Conservation (phyloP, 164 flowering plant genomes). For the Tetracentron sinense region DNA sequence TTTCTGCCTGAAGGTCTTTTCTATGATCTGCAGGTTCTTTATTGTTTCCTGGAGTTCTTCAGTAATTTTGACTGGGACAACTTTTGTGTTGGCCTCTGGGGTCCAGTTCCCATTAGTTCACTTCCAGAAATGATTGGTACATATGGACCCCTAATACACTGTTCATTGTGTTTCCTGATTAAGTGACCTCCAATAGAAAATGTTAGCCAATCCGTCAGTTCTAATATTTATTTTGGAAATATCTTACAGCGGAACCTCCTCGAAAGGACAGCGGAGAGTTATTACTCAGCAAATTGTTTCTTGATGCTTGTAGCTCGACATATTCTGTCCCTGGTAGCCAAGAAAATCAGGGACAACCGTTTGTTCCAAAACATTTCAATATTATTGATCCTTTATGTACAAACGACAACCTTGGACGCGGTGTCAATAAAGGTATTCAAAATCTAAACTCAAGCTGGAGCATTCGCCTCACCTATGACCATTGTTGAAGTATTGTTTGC, state of each 20-base stretch:
- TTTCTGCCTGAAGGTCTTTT: constrained; percentile 7
- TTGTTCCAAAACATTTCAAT: constrained; percentile 83
- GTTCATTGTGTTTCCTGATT: too few species aligned
- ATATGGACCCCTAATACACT: not conserved
- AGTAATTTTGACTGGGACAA: constrained; percentile 98
- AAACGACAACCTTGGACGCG: constrained; percentile 95
- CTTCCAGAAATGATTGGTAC: constrained; percentile 89
- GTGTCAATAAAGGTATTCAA: constrained; percentile 90
- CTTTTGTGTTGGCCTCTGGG: constrained; percentile 93
- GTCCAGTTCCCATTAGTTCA: constrained; percentile 81
- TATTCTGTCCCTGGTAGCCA: constrained; percentile 87
- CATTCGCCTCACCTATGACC: not conserved
- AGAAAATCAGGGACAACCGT: constrained; percentile 80
- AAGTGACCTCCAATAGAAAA: not conserved
- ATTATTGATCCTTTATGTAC: constrained; percentile 91
- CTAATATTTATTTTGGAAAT: constrained; percentile 12
- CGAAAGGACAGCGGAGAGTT: constrained; percentile 78
- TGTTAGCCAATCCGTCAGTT: not conserved
- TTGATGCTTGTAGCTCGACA: constrained; percentile 63
- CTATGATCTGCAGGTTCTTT: constrained; percentile 64
- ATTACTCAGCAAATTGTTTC: constrained; percentile 68
- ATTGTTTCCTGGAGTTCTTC: constrained; percentile 91
- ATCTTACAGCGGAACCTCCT: constrained; percentile 79
- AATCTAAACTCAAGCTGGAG: not conserved
- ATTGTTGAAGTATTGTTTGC: not conserved